These are phyloP conservation scores for Coemansia sp. DNA, from an alignment of 192 early-diverging fungal species.

Conservation along the genomic window DNA sequence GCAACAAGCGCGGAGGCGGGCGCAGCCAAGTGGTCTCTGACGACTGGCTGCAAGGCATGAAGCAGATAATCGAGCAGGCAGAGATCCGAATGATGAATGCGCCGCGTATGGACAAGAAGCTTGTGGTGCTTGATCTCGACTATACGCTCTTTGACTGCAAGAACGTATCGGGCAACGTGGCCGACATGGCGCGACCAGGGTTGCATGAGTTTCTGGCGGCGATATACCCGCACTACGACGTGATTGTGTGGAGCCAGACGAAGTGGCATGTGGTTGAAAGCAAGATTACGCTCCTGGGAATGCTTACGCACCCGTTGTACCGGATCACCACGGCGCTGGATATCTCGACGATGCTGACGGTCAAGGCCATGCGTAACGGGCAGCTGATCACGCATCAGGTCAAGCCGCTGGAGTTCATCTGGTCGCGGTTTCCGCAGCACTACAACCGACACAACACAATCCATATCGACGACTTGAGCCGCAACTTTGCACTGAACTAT, in stretches of 20 bases:
- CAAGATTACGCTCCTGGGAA: constrained; percentile 71
- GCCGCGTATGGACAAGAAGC: constrained; percentile 54
- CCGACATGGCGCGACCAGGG: constrained; percentile 62
- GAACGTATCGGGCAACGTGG: constrained; percentile 55
- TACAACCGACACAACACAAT: constrained; percentile 58
- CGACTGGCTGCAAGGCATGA: constrained; percentile 13
- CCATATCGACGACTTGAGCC: constrained; percentile 69
- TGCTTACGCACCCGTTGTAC: constrained; percentile 61
- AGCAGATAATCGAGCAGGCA: background rate
- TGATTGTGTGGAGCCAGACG: constrained; percentile 79
- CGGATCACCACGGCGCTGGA: constrained; percentile 71
- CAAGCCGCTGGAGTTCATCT: constrained; percentile 68
- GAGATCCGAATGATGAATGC: constrained; percentile 32
- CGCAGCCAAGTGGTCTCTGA: constrained; percentile 19
- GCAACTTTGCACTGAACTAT: constrained; percentile 76
- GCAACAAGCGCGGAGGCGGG: background rate
- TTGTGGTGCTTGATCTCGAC: constrained; percentile 75
- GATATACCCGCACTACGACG: constrained; percentile 66
- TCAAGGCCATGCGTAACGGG: constrained; percentile 56
- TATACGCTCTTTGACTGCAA: constrained; percentile 77
- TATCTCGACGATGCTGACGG: constrained; percentile 66
- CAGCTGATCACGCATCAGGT: constrained; percentile 61
- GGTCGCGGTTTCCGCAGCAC: constrained; percentile 54
- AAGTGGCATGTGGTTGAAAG: constrained; percentile 67
- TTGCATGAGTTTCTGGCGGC: constrained; percentile 63